Evolutionary conservation across 2,329 filamentous ascomycete species (phyloP).

Genomic region (Xylaria sp.): DNA sequence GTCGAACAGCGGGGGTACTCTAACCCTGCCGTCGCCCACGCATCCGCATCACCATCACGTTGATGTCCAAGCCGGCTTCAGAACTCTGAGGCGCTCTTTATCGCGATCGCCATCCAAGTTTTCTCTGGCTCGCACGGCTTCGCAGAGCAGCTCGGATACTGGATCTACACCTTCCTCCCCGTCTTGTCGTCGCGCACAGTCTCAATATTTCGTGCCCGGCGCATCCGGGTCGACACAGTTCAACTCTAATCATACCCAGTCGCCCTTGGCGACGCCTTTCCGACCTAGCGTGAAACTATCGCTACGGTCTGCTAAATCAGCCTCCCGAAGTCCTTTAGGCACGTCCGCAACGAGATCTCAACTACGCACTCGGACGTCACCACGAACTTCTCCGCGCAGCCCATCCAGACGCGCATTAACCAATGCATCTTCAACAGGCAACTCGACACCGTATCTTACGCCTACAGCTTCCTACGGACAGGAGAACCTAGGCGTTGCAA

Average conservation of each 20-base stretch:
- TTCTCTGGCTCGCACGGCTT: conserved; percentile 65
- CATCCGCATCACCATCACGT: conserved; percentile 84
- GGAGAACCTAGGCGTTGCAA: conserved; percentile 55
- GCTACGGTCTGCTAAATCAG: conserved; percentile 70
- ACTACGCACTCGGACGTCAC: conserved; percentile 74
- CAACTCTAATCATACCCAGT: conserved; percentile 50
- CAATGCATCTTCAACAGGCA: conserved; percentile 76
- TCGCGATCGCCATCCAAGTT: conserved; percentile 96
- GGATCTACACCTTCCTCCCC: conserved; percentile 65
- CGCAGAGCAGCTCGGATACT: conserved; percentile 58
- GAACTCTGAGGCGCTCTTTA: conserved; percentile 85
- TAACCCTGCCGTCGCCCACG: conserved; percentile 88
- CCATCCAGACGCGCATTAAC: conserved; percentile 82
- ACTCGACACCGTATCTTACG: conserved; percentile 64
- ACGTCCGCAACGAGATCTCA: conserved; percentile 62
- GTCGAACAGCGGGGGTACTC: conserved; percentile 66
- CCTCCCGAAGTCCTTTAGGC: conserved; percentile 59
- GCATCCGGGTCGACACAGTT: conserved; percentile 52
- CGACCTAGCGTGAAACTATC: conserved; percentile 75
- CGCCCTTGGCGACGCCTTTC: conserved; percentile 72
- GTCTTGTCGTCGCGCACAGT: conserved; percentile 53
- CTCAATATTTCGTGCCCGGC: conserved; percentile 60
- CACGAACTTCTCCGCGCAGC: conserved; percentile 76
- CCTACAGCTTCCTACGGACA: conserved; percentile 54
- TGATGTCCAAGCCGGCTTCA: conserved; percentile 79